Conservation (phyloP, 306 rosid genomes). For the Luffa acutangula region DNA sequence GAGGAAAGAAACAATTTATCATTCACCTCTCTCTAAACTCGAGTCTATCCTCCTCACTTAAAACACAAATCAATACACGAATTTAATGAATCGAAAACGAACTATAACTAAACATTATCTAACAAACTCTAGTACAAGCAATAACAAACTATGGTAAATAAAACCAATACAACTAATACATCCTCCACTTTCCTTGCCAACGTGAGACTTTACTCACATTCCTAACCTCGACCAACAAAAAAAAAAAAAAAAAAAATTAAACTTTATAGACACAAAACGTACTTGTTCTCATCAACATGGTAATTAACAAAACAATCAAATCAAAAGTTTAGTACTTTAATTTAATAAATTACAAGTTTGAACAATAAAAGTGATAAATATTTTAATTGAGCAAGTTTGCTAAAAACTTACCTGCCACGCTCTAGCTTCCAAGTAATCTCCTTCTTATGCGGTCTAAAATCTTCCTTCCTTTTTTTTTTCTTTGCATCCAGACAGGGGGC, state of each 20-base stretch:
- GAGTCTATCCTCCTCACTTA: too few relatives aligned
- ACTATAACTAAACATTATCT: too few relatives aligned
- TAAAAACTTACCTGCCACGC: constrained; percentile 5
- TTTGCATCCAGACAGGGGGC: not conserved
- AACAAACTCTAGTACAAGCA: too few relatives aligned
- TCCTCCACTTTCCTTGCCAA: too few relatives aligned
- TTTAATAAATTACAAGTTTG: not conserved
- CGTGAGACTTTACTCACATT: too few relatives aligned
- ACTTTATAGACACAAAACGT: not conserved
- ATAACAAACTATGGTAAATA: too few relatives aligned
- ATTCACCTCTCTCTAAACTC: too few relatives aligned
- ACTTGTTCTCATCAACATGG: not conserved
- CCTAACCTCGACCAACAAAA: too few relatives aligned
- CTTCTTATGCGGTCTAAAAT: not conserved
- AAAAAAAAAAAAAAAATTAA: not conserved
- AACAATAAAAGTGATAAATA: not conserved
- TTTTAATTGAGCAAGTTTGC: not conserved
- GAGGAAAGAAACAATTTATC: too few relatives aligned
- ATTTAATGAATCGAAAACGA: too few relatives aligned
- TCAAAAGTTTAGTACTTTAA: not conserved
- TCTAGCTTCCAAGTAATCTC: constrained; percentile 1
- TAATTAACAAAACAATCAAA: not conserved
- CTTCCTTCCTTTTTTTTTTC: not conserved
- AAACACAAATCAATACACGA: too few relatives aligned
- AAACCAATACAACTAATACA: too few relatives aligned